phyloP scores from a whole-genome alignment of 305 asterid species.

The Rubia peregrina region DNA sequence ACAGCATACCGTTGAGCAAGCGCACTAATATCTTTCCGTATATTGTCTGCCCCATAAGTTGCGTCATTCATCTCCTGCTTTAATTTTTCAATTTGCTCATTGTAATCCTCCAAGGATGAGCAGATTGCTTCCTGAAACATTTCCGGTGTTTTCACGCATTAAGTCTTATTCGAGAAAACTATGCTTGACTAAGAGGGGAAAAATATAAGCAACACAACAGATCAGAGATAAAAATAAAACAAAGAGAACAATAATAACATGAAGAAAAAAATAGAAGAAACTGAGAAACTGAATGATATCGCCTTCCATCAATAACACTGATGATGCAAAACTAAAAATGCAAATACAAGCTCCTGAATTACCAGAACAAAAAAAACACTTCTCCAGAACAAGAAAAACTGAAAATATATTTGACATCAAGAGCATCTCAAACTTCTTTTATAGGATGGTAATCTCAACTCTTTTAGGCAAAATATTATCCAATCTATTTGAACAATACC shows the following conservation, averaged over 20 bases:
- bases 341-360: not conserved
- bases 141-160: slow-evolving; percentile 10
- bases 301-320: not conserved
- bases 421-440: not conserved
- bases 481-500: not conserved
- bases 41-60: slow-evolving; percentile 91
- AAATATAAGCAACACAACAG: not conserved
- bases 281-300: too few species aligned
- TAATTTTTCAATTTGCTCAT: slow-evolving; percentile 88
- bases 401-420: not conserved
- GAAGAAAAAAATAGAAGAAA: not conserved
- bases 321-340: not conserved
- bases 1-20: slow-evolving; percentile 89
- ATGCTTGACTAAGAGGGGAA: not conserved
- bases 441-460: not conserved
- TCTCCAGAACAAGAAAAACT: not conserved
- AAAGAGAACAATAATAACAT: not conserved
- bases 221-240: not conserved
- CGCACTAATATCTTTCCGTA: slow-evolving; percentile 86
- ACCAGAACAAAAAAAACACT: not conserved
- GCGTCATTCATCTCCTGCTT: slow-evolving; percentile 99
- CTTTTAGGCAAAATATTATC: not conserved
- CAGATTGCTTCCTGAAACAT: slow-evolving; percentile 87
- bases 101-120: slow-evolving; percentile 92
- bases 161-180: not conserved